Base-by-base conservation (phyloP, 345 rosid genomes). In the Theobroma cacao region DNA sequence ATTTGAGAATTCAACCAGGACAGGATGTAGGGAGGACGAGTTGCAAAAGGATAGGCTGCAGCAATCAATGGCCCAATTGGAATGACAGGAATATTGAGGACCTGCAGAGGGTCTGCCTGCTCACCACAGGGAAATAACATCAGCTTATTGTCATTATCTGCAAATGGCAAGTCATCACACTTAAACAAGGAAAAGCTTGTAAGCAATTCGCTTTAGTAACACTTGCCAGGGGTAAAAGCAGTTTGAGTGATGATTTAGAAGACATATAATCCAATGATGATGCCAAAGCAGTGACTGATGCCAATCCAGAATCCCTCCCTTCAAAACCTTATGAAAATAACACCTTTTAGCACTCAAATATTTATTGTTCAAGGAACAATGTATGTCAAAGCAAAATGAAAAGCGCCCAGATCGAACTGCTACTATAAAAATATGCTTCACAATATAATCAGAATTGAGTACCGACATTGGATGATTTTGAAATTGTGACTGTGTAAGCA, bases 201-300 rank as follows among this genome's bases (percentile, higher is more conserved):
- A 55, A 75, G 69, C 20, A 77, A 61, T 58, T 63, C n/a, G 22
- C 31, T 65, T 17, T 34, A 26, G 15, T 52, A 58, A 74, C 82
- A 88, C 94, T 90, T 89, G 78, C 99, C 87, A 91, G 85, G 18
- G 92, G 96, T 87, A 95, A 84, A 79, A 93, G 87, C 81, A 88
- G 77, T 75, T 86, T 93, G 59, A 92, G 89, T 65, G 86, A 81
- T 59, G 98, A 93, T 79, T 82, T 78, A 56, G 98, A 95, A 79
- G 92, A 78, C 38, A 89, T 78, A 82, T 91, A 93, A 80, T 95
- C 98, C 56, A 95, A 90, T 12, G 99, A 84, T 69, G 99, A 89
- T 33, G 89, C 97, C 58, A 91, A 79, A 30, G 98, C 92, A 69
- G 84, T 86, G 75, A 91, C 83, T 58, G 92, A 82, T 58, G 91